Evolutionary conservation across 305 asterid genomes (phyloP), one percentile per base, ranked within the genome.

Genomic region (Fraxinus dipetala): DNA sequence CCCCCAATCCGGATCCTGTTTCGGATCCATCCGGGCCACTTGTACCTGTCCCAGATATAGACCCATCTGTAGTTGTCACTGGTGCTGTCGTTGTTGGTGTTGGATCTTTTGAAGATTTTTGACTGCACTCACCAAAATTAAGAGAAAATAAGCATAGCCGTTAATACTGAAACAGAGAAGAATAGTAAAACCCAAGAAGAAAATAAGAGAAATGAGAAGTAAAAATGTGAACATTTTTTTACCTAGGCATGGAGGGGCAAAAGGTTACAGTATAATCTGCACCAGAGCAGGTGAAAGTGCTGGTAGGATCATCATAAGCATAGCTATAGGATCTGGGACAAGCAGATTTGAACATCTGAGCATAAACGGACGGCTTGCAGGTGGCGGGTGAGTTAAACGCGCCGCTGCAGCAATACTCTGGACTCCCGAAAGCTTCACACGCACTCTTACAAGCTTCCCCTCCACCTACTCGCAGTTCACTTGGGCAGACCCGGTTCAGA

Each of bases 271-370:
- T 90, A 83, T 95, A 95, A 82, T 93, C 98, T 6, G 98, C 98
- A n/a, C 91, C 93, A 63, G 95, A 83, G 86, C 98, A 95, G 14
- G 98, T 95, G 85, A 95, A 95, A 38, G 98, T 95, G 85, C 98
- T 95, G 0, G 97, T 95, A 36, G 97, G 96, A 86, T 95, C 98
- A 77, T 95, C 98, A 74, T 95, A 95, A 16, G 98, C 98, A 80
- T 93, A 95, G 90, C 98, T 95, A 14, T 95, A 95, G 0, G 98
- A 93, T 79, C 98, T 90, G 3, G 98, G 98, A 54, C 98, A 95
- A 0, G 88, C 94, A 26, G 87, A 32, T 91, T 95, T 95, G 72
- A 95, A 95, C 93, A 95, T 84, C 86, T 89, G 83, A 5, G 98
- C 90, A 85, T 95, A 95, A 13, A 89, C 91, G 76, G 98, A 89